These are phyloP conservation scores for Buddleja alternifolia DNA, from an alignment of 257 asterid species.

Conservation along the genomic window DNA sequence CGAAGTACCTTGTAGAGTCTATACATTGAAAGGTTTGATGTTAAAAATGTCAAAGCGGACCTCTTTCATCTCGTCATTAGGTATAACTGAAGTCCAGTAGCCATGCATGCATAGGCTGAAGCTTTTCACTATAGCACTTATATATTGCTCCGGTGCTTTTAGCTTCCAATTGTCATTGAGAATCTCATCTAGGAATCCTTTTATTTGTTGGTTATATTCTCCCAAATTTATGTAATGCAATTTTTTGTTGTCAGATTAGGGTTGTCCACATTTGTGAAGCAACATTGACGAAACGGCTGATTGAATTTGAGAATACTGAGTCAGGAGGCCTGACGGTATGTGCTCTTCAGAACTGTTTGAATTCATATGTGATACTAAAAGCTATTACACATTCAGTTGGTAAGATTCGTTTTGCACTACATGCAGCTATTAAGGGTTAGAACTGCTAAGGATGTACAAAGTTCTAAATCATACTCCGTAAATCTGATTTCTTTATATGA, in stretches of 20 bases:
- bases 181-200: background rate
- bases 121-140: conserved; percentile 14
- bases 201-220: conserved; percentile 7
- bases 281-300: conserved; percentile 80
- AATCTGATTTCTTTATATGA: background rate
- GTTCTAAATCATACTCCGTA: background rate
- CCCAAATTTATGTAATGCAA: conserved; percentile 22
- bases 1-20: conserved; percentile 4
- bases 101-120: conserved; percentile 15
- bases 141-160: conserved; percentile 10
- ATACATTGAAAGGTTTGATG: background rate
- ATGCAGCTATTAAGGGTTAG: background rate
- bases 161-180: conserved; percentile 6
- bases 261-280: conserved; percentile 88
- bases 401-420: background rate
- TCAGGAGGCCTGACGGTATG: conserved; percentile 89
- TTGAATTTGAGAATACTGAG: conserved; percentile 85
- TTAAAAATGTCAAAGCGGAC: conserved; percentile 5
- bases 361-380: conserved; percentile 2
- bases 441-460: conserved; percentile 4
- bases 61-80: background rate
- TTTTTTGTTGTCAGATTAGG: conserved; percentile 53
- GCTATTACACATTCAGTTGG: conserved; percentile 4
- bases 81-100: conserved; percentile 15
- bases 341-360: conserved; percentile 16